A percentile compares a stretch with the other conserved stretches of the same genome.
Conservation (phyloP, 345 rosid genomes). For the Corchorus olitorius region DNA sequence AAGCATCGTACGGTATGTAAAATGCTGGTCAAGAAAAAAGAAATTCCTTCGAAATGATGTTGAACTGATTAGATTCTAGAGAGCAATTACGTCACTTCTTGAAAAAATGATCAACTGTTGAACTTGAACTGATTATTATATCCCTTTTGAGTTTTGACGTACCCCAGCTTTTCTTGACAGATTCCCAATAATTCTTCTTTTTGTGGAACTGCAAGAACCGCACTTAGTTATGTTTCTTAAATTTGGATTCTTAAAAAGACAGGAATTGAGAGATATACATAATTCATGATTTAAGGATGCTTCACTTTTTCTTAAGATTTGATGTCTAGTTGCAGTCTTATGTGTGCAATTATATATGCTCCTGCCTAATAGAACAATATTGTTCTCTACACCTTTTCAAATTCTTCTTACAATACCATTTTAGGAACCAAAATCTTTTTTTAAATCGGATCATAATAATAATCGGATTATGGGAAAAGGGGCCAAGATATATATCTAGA, state of each 20-base stretch:
- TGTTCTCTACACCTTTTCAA: not conserved
- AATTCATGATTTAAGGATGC: not conserved
- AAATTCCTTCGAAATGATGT: not conserved
- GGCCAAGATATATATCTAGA: not conserved
- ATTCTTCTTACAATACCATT: no score
- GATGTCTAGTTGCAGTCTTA: not conserved
- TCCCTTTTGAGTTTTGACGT: no score
- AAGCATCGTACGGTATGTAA: not conserved
- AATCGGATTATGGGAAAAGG: not conserved
- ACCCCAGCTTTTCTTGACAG: no score
- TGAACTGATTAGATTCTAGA: not conserved
- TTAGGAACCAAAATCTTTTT: no score
- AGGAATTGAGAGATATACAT: not conserved
- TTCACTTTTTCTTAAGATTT: not conserved
- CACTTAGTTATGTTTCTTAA: not conserved
- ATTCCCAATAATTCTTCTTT: not conserved
- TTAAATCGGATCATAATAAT: no score
- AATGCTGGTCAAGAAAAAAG: not conserved
- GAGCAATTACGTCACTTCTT: not conserved
- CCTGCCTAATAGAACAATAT: not conserved
- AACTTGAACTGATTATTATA: no score
- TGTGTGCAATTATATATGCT: not conserved
- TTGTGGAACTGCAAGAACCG: not conserved
- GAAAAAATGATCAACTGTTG: no score
- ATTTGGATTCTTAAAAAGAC: not conserved